A percentile compares a stretch with the other conserved stretches of the same genome.
These are phyloP conservation scores for Penicillium ucsense DNA, from an alignment of 495 filamentous ascomycete genomes.

Conservation along the genomic window DNA sequence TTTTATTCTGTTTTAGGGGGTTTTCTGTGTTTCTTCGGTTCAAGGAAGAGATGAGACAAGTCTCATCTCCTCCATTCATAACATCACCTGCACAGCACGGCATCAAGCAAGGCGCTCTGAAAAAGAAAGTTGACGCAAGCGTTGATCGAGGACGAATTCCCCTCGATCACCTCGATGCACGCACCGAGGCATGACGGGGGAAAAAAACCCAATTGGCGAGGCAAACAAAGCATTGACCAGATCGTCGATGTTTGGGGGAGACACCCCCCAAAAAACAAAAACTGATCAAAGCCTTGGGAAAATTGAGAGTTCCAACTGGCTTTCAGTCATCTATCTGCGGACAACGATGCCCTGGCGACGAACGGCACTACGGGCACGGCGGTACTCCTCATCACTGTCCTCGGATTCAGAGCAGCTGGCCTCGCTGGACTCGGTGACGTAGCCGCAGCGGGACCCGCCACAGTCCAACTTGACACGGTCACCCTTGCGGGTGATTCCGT, in stretches of 20 bases:
- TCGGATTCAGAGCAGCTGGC: constrained; percentile 40
- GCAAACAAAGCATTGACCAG: too few species aligned
- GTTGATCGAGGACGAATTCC: constrained; percentile 5
- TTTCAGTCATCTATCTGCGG: constrained; percentile 28
- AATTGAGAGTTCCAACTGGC: not conserved
- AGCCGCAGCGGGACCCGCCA: constrained; percentile 75
- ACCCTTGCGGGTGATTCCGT: constrained; percentile 88
- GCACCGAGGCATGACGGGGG: not conserved
- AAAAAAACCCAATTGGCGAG: too few species aligned
- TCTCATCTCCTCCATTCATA: not conserved
- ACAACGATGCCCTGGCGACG: constrained; percentile 74
- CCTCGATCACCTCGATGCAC: constrained; percentile 8
- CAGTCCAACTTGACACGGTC: constrained; percentile 92
- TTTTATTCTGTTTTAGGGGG: constrained; percentile 3
- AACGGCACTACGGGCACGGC: constrained; percentile 34
- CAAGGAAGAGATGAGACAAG: too few species aligned
- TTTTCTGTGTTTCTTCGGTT: not conserved
- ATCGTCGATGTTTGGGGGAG: too few species aligned
- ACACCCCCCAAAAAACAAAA: not conserved
- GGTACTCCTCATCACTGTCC: constrained; percentile 54
- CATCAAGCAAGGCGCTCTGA: constrained; percentile 10
- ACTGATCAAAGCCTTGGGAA: not conserved
- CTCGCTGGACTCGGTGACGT: constrained; percentile 49
- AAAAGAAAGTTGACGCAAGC: constrained; percentile 3
- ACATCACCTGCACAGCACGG: not conserved